These are phyloP conservation scores for Capsicum pubescens DNA, from an alignment of 257 asterid species.

Conservation along the genomic window DNA sequence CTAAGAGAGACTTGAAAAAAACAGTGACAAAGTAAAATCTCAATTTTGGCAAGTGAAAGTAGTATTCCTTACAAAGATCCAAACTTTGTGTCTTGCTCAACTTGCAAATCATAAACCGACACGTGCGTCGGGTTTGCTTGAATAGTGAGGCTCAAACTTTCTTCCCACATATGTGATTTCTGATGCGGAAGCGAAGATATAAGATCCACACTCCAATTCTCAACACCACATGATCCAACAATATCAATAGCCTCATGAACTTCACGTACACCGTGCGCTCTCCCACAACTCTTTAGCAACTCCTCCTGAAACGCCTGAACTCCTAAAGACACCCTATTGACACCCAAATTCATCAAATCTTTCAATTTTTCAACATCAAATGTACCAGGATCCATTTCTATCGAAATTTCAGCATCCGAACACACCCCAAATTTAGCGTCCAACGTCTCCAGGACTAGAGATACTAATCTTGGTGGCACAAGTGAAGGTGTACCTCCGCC, in stretches of 20 bases:
- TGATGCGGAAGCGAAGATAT: constrained; percentile 93
- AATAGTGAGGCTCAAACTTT: constrained; percentile 73
- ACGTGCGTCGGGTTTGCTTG: constrained; percentile 75
- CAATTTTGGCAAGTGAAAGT: not conserved
- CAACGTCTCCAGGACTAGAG: constrained; percentile 60
- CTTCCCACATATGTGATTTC: constrained; percentile 81
- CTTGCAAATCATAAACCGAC: constrained; percentile 94
- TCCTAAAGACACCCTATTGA: constrained; percentile 91
- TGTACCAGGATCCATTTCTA: constrained; percentile 99
- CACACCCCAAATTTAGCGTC: constrained; percentile 63
- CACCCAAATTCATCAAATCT: constrained; percentile 67
- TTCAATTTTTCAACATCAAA: constrained; percentile 61
- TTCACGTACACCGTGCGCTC: constrained; percentile 84
- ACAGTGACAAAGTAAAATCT: not conserved
- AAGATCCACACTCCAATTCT: constrained; percentile 91
- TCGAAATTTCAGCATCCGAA: constrained; percentile 82
- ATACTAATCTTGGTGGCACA: constrained; percentile 75
- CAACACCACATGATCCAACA: constrained; percentile 62
- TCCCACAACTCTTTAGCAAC: constrained; percentile 84
- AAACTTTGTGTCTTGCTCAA: constrained; percentile 85
- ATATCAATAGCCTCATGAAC: constrained; percentile 77
- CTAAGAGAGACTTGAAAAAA: not conserved
- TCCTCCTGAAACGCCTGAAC: constrained; percentile 92
- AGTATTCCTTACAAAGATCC: constrained; percentile 65
- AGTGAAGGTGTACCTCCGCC: constrained; percentile 98